phyloP scores from a whole-genome alignment of 208 protist species.

The Trypanosoma avium region DNA sequence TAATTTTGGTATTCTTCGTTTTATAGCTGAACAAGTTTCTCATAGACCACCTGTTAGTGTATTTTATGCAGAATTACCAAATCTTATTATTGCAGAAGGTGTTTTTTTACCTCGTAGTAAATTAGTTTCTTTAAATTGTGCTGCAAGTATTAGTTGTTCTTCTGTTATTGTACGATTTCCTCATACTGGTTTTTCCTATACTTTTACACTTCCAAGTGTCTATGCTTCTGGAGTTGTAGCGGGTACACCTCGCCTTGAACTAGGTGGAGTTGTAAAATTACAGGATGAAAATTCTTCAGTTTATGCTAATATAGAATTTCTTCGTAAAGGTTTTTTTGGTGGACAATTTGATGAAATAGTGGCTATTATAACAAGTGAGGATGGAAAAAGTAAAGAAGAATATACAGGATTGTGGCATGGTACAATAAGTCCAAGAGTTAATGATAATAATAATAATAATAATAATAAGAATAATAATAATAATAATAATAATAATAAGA shows the following conservation, averaged over 20 bases:
- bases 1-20: slow-evolving; percentile 8
- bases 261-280: slow-evolving; percentile 17
- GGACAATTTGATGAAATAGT: slow-evolving; percentile 25
- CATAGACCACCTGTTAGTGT: slow-evolving; percentile 33
- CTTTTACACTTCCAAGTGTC: slow-evolving; percentile 14
- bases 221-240: slow-evolving; percentile 21
- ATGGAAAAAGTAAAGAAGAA: slow-evolving; percentile 9
- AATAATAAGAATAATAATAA: background rate
- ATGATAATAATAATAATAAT: background rate
- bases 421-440: background rate
- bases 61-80: slow-evolving; percentile 22
- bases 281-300: slow-evolving; percentile 9
- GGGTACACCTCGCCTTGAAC: slow-evolving; percentile 22
- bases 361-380: slow-evolving; percentile 7
- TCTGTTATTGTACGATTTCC: slow-evolving; percentile 19
- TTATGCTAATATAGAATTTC: slow-evolving; percentile 17
- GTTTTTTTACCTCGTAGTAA: slow-evolving; percentile 18
- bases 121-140: slow-evolving; percentile 23
- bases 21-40: slow-evolving; percentile 36
- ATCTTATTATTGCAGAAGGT: slow-evolving; percentile 17
- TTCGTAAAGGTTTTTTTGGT: slow-evolving; percentile 24
- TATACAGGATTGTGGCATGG: slow-evolving; percentile 21
- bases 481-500: background rate
- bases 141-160: slow-evolving; percentile 16
- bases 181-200: slow-evolving; percentile 4